Percentiles rank a stretch among this genome's conserved stretches.
These are phyloP conservation scores for Ustilago lituana DNA, from an alignment of 1,284 basidiomycete genomes.

Conservation along the genomic window DNA sequence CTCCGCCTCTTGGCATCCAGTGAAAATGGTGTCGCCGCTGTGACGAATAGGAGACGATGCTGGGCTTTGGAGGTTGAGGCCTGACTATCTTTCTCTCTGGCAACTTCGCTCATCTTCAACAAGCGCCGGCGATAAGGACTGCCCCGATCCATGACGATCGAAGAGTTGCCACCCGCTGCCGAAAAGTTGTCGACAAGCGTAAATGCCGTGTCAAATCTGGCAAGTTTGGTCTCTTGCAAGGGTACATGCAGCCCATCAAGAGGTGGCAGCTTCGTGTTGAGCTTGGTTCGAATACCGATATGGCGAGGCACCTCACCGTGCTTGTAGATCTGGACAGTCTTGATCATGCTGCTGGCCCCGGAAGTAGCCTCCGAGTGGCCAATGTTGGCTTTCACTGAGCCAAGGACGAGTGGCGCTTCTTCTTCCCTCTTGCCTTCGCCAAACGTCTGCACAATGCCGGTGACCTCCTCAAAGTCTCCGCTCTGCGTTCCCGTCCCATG, in stretches of 20 bases:
- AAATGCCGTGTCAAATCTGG: constrained; percentile 10
- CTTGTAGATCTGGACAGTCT: constrained; percentile 35
- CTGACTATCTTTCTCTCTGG: background rate
- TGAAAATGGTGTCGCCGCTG: constrained; percentile 40
- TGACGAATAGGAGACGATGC: constrained; percentile 28
- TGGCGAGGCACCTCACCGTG: constrained; percentile 39
- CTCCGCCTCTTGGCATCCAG: constrained; percentile 35
- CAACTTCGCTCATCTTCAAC: constrained; percentile 3
- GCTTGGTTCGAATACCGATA: constrained; percentile 46
- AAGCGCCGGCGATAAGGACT: constrained; percentile 20
- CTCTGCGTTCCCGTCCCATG: constrained; percentile 56
- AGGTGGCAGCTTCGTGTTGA: constrained; percentile 48
- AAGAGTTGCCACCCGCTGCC: constrained; percentile 51
- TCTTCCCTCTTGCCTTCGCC: constrained; percentile 30
- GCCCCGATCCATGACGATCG: constrained; percentile 41
- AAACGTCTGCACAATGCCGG: constrained; percentile 53
- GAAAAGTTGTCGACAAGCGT: constrained; percentile 52
- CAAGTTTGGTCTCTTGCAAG: constrained; percentile 19
- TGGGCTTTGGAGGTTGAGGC: background rate
- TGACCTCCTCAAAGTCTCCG: constrained; percentile 48
- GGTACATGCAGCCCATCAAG: constrained; percentile 40
- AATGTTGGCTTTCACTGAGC: constrained; percentile 49
- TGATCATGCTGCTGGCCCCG: constrained; percentile 49
- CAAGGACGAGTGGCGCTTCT: constrained; percentile 30
- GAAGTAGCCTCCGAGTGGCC: constrained; percentile 50